Conservation (phyloP, 1,284 basidiomycete genomes). For the Malassezia dermatis region DNA sequence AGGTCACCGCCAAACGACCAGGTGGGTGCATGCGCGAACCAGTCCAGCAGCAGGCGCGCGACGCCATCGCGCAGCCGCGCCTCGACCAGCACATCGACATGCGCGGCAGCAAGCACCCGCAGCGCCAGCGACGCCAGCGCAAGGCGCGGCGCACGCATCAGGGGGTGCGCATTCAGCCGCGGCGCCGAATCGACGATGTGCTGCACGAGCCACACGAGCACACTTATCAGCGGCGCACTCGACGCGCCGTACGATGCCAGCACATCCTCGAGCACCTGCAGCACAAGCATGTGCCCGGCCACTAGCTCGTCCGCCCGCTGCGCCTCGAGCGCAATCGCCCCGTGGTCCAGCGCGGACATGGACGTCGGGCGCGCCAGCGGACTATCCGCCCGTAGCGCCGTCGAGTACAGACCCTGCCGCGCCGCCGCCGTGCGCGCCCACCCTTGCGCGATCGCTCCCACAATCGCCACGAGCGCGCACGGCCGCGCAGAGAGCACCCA, state of each 20-base stretch:
- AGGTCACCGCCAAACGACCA: slow-evolving; percentile 92
- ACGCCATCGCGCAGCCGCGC: slow-evolving; percentile 64
- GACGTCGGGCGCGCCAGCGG: slow-evolving; percentile 77
- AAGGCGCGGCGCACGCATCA: slow-evolving; percentile 80
- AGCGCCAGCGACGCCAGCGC: slow-evolving; percentile 85
- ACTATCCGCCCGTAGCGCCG: slow-evolving; percentile 58
- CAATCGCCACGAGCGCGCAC: slow-evolving; percentile 62
- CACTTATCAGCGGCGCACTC: slow-evolving; percentile 60
- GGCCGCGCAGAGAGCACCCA: slow-evolving; percentile 87
- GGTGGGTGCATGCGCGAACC: slow-evolving; percentile 58
- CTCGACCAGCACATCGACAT: slow-evolving; percentile 75
- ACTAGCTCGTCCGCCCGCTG: slow-evolving; percentile 61
- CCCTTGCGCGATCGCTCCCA: slow-evolving; percentile 73
- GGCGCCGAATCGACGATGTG: slow-evolving; percentile 48
- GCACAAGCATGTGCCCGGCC: slow-evolving; percentile 66
- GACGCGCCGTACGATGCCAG: slow-evolving; percentile 87
- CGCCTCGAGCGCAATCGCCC: slow-evolving; percentile 64
- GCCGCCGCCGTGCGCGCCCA: slow-evolving; percentile 81
- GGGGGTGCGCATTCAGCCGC: slow-evolving; percentile 68
- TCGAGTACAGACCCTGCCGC: slow-evolving; percentile 48
- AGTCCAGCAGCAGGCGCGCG: slow-evolving; percentile 70
- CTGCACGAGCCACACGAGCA: slow-evolving; percentile 72
- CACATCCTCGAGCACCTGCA: slow-evolving; percentile 83
- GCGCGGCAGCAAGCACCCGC: slow-evolving; percentile 76
- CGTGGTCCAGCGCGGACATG: slow-evolving; percentile 83